Conservation (phyloP, 805 yeast species). For the Saccharomyces kudriavzevii region DNA sequence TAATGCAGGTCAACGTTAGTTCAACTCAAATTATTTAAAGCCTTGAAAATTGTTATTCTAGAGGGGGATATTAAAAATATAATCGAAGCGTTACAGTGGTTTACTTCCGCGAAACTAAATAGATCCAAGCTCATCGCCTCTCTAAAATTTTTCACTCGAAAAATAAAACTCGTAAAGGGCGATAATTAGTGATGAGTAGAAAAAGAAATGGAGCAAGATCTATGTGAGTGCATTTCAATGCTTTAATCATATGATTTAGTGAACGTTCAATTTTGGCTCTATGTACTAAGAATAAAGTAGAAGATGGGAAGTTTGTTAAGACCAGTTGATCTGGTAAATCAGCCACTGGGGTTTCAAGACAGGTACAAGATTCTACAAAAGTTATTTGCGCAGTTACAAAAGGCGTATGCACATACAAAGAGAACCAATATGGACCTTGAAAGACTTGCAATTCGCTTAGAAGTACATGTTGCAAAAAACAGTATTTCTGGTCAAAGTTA, state of each 20-base stretch:
- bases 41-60: background rate
- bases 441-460: conserved; percentile 22
- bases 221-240: background rate
- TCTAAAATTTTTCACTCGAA: background rate
- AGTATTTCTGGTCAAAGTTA: conserved; percentile 25
- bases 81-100: background rate
- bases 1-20: background rate
- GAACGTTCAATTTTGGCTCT: background rate
- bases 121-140: background rate
- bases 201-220: background rate
- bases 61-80: background rate
- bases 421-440: conserved; percentile 7
- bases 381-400: conserved; percentile 16
- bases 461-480: conserved; percentile 20
- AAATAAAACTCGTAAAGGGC: background rate
- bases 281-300: background rate
- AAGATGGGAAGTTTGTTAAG: conserved; percentile 9
- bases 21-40: background rate
- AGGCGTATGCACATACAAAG: conserved; percentile 10
- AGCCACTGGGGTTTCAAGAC: conserved; percentile 28
- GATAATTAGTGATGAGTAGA: background rate
- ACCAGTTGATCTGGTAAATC: conserved; percentile 24
- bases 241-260: background rate
- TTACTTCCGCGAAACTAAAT: background rate
- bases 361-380: conserved; percentile 26